Percentiles rank a stretch among this genome's conserved stretches.
phyloP scores from a whole-genome alignment of 208 protist species.

The Tetramitus jugosus region DNA sequence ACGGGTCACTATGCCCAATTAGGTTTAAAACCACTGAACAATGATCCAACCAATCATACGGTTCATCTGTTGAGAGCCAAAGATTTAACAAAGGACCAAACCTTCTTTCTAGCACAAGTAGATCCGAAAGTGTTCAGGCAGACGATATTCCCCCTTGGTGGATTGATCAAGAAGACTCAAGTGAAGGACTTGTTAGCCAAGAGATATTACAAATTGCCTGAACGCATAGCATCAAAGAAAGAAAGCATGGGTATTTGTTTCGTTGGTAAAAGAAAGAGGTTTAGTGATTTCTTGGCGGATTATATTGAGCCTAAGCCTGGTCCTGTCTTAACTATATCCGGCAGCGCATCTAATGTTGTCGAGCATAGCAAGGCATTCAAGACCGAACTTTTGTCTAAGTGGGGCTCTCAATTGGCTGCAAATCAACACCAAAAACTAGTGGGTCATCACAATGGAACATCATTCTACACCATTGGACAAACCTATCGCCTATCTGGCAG shows the following conservation, averaged over 20 bases:
- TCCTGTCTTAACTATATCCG: neutral
- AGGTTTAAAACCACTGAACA: no score
- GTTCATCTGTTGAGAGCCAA: no score
- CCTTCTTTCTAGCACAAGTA: no score
- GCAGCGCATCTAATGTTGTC: neutral
- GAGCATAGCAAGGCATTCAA: neutral
- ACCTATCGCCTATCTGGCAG: no score
- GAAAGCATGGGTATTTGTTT: constrained; percentile 56
- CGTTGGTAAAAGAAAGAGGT: constrained; percentile 49
- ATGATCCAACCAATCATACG: no score
- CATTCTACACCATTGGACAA: no score
- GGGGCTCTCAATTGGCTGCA: neutral
- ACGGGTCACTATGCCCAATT: constrained; percentile 30
- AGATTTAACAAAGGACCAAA: no score
- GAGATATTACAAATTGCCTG: constrained; percentile 6
- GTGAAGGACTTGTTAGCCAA: no score
- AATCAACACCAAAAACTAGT: neutral
- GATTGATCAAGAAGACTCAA: no score
- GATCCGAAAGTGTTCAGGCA: no score
- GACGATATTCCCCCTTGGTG: no score
- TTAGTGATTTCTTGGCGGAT: constrained; percentile 34
- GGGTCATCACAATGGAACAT: neutral
- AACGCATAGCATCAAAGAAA: constrained; percentile 19
- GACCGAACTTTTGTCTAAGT: neutral
- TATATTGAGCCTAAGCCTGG: neutral